phyloP scores from a whole-genome alignment of 768 basidiomycete genomes.

The Galerina sulciceps region DNA sequence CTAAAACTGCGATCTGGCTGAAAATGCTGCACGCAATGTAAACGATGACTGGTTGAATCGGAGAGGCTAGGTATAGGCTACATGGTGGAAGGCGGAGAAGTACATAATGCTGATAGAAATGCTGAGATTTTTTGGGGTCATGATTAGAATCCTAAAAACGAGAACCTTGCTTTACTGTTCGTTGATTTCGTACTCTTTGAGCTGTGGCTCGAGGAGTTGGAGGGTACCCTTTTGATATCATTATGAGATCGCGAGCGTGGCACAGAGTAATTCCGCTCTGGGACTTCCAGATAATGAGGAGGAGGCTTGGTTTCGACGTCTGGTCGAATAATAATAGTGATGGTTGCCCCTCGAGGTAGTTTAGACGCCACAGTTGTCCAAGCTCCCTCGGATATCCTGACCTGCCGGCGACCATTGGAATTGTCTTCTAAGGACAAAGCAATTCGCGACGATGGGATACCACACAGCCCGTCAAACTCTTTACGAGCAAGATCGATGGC shows the following conservation, averaged over 20 bases:
- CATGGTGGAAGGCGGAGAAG: too few species aligned
- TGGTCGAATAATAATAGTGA: conserved; percentile 46
- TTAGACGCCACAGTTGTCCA: conserved; percentile 47
- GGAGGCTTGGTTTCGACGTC: conserved; percentile 31
- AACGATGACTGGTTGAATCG: too few species aligned
- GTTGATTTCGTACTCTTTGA: background rate
- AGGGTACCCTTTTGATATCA: too few species aligned
- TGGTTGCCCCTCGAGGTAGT: conserved; percentile 49
- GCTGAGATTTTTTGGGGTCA: too few species aligned
- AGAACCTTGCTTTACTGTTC: background rate
- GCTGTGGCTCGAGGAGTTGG: conserved; percentile 9
- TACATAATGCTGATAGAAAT: too few species aligned
- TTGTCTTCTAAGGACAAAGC: conserved; percentile 44
- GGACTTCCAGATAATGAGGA: conserved; percentile 48
- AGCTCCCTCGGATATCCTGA: conserved; percentile 55
- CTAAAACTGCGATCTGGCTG: too few species aligned
- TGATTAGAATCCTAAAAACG: too few species aligned
- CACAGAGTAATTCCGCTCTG: background rate
- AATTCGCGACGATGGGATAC: conserved; percentile 33
- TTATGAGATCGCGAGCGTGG: background rate
- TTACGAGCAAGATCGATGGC: background rate
- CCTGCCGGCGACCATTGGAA: conserved; percentile 50
- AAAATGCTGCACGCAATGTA: too few species aligned
- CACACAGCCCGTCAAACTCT: conserved; percentile 48
- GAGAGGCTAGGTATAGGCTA: too few species aligned